phyloP scores from a whole-genome alignment of 2,329 filamentous ascomycete species.

The Huntiella bhutanensis region DNA sequence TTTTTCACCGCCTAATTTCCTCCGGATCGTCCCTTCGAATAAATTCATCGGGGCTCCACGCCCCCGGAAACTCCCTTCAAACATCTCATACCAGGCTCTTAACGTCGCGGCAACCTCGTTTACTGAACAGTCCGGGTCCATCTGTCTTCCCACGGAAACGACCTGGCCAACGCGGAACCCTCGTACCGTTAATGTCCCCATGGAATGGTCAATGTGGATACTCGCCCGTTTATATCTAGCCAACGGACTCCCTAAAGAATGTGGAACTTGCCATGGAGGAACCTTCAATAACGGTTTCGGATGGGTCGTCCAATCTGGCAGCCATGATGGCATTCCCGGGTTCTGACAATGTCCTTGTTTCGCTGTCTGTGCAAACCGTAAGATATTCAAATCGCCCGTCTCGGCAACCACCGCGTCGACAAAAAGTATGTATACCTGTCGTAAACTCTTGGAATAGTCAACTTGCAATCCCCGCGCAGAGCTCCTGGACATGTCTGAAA shows the following conservation, averaged over 20 bases:
- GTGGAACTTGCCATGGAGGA: not conserved
- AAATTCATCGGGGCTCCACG: not conserved
- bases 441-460: not conserved
- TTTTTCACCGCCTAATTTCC: not conserved
- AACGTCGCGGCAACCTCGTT: not conserved
- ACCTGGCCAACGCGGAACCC: slow-evolving; percentile 1
- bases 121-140: not conserved
- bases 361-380: slow-evolving; percentile 1
- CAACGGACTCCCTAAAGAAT: not conserved
- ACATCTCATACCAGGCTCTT: not conserved
- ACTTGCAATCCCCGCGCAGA: not conserved
- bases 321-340: not conserved
- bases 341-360: not conserved
- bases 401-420: not conserved
- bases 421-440: not conserved
- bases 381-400: not conserved
- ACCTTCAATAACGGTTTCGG: not conserved
- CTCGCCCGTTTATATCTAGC: not conserved
- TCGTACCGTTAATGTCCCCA: not conserved
- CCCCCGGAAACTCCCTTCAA: not conserved
- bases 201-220: not conserved
- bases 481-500: slow-evolving; percentile 4
- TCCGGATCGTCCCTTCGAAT: slow-evolving; percentile 1
- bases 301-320: slow-evolving; percentile 3
- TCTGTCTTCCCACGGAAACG: not conserved